These are phyloP conservation scores for Stagonosporopsis vannaccii DNA, from an alignment of 2,329 filamentous ascomycete species.

Conservation along the genomic window DNA sequence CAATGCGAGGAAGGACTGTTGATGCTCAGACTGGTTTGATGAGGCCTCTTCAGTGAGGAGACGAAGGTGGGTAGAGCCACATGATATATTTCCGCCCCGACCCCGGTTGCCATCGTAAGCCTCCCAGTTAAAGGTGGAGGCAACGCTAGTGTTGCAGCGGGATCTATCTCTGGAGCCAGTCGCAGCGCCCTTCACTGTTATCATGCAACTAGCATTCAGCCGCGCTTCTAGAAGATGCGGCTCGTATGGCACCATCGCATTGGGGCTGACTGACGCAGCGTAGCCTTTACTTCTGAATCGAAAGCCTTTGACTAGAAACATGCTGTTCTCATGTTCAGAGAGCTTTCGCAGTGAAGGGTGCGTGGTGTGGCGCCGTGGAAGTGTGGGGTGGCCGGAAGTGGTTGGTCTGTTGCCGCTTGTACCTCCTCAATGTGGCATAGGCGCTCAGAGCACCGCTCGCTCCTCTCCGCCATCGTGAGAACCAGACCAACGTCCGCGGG, in stretches of 20 bases:
- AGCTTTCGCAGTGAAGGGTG: slow-evolving; percentile 10
- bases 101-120: slow-evolving; percentile 35
- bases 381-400: slow-evolving; percentile 36
- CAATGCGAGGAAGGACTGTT: background rate
- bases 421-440: slow-evolving; percentile 32
- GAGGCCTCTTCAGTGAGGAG: slow-evolving; percentile 10
- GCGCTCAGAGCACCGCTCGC: slow-evolving; percentile 6
- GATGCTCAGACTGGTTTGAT: background rate
- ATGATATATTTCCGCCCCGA: slow-evolving; percentile 46
- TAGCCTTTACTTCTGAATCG: background rate
- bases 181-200: slow-evolving; percentile 31
- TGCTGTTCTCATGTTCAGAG: slow-evolving; percentile 1
- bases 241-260: slow-evolving; percentile 18
- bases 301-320: background rate
- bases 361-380: slow-evolving; percentile 29
- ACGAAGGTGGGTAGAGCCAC: slow-evolving; percentile 27
- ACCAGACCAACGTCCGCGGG: slow-evolving; percentile 8
- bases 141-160: slow-evolving; percentile 34
- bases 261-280: slow-evolving; percentile 12
- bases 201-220: slow-evolving; percentile 19
- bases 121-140: slow-evolving; percentile 34
- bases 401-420: slow-evolving; percentile 37
- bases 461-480: slow-evolving; percentile 12
- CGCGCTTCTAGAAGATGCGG: slow-evolving; percentile 15
- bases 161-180: slow-evolving; percentile 29